phyloP scores from a whole-genome alignment of 2,329 filamentous ascomycete species.

The Geosmithia flava region DNA sequence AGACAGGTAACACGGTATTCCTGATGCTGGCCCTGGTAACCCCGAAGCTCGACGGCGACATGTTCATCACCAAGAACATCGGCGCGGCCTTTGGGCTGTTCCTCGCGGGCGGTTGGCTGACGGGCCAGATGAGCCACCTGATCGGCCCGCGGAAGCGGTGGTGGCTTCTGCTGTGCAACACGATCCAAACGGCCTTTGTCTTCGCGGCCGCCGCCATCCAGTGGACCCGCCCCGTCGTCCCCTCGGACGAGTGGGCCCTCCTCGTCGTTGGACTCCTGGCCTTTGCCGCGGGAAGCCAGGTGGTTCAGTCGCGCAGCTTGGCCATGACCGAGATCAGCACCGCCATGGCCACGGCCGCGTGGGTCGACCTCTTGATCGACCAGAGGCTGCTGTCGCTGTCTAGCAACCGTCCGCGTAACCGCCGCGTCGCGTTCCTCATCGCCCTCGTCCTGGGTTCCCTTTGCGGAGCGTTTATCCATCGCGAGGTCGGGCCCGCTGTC shows the following conservation, averaged over 20 bases:
- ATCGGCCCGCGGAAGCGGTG: constrained; percentile 35
- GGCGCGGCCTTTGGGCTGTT: constrained; percentile 42
- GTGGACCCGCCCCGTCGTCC: constrained; percentile 21
- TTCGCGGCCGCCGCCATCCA: constrained; percentile 38
- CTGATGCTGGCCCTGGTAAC: constrained; percentile 37
- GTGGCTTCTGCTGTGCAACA: constrained; percentile 41
- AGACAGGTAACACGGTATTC: constrained; percentile 54
- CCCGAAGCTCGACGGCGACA: constrained; percentile 30
- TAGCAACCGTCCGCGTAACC: constrained; percentile 35
- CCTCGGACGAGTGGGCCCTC: constrained; percentile 24
- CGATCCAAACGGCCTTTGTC: constrained; percentile 42
- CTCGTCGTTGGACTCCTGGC: constrained; percentile 37
- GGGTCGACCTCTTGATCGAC: constrained; percentile 47
- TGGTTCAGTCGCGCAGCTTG: constrained; percentile 42
- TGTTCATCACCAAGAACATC: constrained; percentile 41
- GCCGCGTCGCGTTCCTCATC: constrained; percentile 35
- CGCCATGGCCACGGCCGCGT: constrained; percentile 52
- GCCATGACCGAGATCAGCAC: constrained; percentile 49
- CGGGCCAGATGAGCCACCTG: constrained; percentile 43
- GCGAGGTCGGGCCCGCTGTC: constrained; percentile 24
- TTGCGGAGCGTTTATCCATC: constrained; percentile 36
- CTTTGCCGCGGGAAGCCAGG: constrained; percentile 43
- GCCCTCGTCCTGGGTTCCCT: constrained; percentile 35
- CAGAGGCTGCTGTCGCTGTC: constrained; percentile 26
- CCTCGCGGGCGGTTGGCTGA: constrained; percentile 37